A percentile compares a stretch with the other conserved stretches of the same genome.
Conservation (phyloP, 305 asterid genomes). For the Fraxinus latifolia region DNA sequence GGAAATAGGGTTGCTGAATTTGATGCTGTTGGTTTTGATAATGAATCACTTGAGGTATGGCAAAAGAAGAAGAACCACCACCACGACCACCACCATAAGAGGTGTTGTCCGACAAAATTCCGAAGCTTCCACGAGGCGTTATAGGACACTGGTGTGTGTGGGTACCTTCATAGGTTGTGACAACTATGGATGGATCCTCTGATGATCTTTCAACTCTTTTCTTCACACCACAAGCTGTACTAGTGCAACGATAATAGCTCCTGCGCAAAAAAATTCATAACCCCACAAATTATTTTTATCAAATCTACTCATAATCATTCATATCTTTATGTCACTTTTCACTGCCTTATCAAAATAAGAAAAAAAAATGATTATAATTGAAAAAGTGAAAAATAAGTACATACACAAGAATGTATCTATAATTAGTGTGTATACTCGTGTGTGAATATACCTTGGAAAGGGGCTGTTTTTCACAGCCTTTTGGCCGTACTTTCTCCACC, state of each 20-base stretch:
- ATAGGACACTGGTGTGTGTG: conserved; percentile 73
- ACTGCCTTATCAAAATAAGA: not conserved
- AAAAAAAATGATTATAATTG: not conserved
- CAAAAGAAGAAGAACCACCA: conserved; percentile 21
- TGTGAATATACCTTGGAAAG: conserved; percentile 58
- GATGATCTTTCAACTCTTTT: conserved; percentile 78
- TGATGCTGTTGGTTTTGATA: conserved; percentile 29
- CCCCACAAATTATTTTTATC: not conserved
- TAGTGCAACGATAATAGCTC: conserved; percentile 91
- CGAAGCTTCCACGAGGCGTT: conserved; percentile 54
- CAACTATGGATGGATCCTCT: conserved; percentile 62
- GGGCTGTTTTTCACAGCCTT: conserved; percentile 92
- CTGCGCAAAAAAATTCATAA: conserved; percentile 25
- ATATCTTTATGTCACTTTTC: not conserved
- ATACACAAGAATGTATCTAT: not conserved
- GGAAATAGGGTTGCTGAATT: conserved; percentile 33
- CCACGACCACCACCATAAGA: conserved; percentile 16
- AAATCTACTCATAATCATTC: not conserved
- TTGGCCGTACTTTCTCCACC: conserved; percentile 97
- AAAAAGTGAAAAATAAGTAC: not conserved
- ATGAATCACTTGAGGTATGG: conserved; percentile 34
- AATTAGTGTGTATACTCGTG: not conserved
- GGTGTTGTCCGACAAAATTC: conserved; percentile 37
- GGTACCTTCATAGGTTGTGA: conserved; percentile 86
- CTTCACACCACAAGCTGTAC: conserved; percentile 71